These are phyloP conservation scores for Panicum hallii DNA, from an alignment of 202 grass and related monocot genomes.

Conservation along the genomic window DNA sequence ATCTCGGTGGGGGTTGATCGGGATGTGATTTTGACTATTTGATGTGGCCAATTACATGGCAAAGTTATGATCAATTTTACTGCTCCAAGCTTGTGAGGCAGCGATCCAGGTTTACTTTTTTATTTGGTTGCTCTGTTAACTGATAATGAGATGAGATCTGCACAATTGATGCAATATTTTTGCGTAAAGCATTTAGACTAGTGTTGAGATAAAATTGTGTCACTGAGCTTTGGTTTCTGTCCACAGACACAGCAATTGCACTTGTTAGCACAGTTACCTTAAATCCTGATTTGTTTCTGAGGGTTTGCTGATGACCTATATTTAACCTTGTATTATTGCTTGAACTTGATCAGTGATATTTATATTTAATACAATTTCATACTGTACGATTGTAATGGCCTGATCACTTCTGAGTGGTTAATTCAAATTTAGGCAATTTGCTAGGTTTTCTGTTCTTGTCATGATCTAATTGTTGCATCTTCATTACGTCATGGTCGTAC, in stretches of 20 bases:
- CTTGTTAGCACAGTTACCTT: slow-evolving; percentile 19
- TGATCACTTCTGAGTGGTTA: not conserved
- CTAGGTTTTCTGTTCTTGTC: not conserved
- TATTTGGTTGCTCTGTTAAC: not conserved
- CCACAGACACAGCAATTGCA: not conserved
- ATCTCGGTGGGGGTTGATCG: slow-evolving; percentile 2
- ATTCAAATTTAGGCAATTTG: not conserved
- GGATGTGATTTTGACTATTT: not conserved
- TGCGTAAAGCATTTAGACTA: not conserved
- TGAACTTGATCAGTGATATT: not conserved
- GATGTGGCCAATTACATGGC: not conserved
- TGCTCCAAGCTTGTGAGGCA: not conserved
- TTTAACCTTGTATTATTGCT: not conserved
- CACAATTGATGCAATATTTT: not conserved
- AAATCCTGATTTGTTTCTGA: not conserved
- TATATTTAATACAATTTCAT: not conserved
- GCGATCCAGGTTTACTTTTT: not conserved
- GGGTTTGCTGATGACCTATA: slow-evolving; percentile 16
- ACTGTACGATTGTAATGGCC: not conserved
- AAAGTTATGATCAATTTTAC: not conserved
- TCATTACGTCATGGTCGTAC: not conserved
- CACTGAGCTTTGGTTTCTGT: not conserved
- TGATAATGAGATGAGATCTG: not conserved
- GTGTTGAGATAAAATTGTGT: not conserved
- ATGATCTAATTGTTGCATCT: not conserved